Percentiles rank a stretch among this genome's conserved stretches.
These are phyloP conservation scores for Monosiga brevicollis DNA, from an alignment of 78 protist species.

Conservation along the genomic window DNA sequence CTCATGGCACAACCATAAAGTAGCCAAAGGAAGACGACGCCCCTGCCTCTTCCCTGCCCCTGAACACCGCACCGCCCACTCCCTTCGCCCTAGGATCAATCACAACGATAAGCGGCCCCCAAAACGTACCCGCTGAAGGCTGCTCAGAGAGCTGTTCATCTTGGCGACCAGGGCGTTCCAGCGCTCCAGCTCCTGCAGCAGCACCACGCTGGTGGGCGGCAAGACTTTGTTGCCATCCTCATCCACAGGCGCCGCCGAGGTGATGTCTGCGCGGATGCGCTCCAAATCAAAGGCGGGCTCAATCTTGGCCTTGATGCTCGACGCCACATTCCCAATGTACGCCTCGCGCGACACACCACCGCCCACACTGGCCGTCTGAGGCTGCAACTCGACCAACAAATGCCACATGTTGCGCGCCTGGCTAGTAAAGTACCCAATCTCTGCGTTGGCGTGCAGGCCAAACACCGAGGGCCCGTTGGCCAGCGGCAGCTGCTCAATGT, in stretches of 20 bases:
- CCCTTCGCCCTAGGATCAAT: too few species aligned
- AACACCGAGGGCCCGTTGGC: slow-evolving; percentile 74
- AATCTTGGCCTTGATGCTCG: slow-evolving; percentile 21
- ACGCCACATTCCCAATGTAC: slow-evolving; percentile 8
- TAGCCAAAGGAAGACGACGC: too few species aligned
- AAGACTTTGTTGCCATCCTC: not conserved
- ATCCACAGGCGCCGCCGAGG: too few species aligned
- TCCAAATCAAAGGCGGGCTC: slow-evolving; percentile 51
- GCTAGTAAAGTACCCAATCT: slow-evolving; percentile 65
- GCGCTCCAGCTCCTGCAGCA: slow-evolving; percentile 78
- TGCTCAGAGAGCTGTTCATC: slow-evolving; percentile 47
- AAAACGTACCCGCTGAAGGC: slow-evolving; percentile 51
- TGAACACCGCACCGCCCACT: too few species aligned
- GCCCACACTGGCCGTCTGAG: slow-evolving; percentile 27
- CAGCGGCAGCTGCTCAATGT: slow-evolving; percentile 48
- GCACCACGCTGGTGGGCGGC: slow-evolving; percentile 66
- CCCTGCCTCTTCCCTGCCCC: too few species aligned
- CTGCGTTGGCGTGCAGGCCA: slow-evolving; percentile 89
- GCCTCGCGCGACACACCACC: slow-evolving; percentile 55
- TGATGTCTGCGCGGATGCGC: too few species aligned
- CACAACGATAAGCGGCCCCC: too few species aligned
- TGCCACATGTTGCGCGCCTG: slow-evolving; percentile 46
- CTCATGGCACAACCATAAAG: too few species aligned
- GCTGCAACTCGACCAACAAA: slow-evolving; percentile 59
- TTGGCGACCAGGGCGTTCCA: slow-evolving; percentile 56